phyloP scores from a whole-genome alignment of 441 rosid genomes.

The Erysimum cheiri region DNA sequence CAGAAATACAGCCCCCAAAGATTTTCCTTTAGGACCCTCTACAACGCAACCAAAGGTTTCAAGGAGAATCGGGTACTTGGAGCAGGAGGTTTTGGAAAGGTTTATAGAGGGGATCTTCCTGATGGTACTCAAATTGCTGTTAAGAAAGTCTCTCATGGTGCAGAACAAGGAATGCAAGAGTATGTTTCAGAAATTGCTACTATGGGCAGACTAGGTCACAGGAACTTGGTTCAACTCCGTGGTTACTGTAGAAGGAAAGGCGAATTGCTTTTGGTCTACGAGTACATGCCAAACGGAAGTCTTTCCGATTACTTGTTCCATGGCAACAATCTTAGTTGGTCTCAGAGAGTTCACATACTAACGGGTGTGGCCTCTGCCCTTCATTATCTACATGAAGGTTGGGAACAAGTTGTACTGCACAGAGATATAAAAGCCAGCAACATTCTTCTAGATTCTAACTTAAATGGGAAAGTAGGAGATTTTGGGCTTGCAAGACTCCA shows the following conservation, averaged over 20 bases:
- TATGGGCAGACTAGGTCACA: slow-evolving; percentile 1
- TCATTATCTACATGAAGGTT: slow-evolving; percentile 16
- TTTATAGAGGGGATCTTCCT: slow-evolving; percentile 6
- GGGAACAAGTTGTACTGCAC: slow-evolving; percentile 10
- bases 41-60: slow-evolving; percentile 16
- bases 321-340: neutral
- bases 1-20: slow-evolving; percentile 38
- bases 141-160: slow-evolving; percentile 6
- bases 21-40: slow-evolving; percentile 6
- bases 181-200: neutral
- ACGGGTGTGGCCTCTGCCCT: slow-evolving; percentile 17
- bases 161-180: slow-evolving; percentile 9
- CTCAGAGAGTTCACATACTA: neutral
- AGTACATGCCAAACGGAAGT: slow-evolving; percentile 18
- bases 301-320: slow-evolving; percentile 10
- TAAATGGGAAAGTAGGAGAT: slow-evolving; percentile 28
- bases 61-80: neutral
- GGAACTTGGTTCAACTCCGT: neutral
- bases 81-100: slow-evolving; percentile 19
- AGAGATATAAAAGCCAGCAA: slow-evolving; percentile 25
- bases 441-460: slow-evolving; percentile 8
- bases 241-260: slow-evolving; percentile 20
- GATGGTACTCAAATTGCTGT: slow-evolving; percentile 12
- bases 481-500: slow-evolving; percentile 13
- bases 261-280: slow-evolving; percentile 5